Conservation (phyloP, 352 stramenopile species). For the Phytopythium vexans region DNA sequence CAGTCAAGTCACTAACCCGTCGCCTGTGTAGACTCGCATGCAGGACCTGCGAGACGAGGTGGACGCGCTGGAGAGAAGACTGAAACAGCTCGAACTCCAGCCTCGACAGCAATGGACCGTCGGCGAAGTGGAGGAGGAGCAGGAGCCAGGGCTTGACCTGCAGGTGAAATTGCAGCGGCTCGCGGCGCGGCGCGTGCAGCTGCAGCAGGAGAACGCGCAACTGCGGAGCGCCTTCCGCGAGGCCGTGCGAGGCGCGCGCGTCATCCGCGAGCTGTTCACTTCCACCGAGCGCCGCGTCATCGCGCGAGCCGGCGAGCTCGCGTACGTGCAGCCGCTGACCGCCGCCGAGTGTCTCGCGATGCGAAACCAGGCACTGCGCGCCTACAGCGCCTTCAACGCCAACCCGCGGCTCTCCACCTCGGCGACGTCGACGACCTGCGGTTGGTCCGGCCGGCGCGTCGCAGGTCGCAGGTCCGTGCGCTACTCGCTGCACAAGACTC, state of each 20-base stretch:
- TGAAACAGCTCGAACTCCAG: not conserved
- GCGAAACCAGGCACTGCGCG: not conserved
- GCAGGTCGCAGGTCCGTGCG: slow-evolving; percentile 4
- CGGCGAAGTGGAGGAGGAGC: not conserved
- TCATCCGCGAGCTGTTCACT: slow-evolving; percentile 5
- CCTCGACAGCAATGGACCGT: not conserved
- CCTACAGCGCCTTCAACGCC: slow-evolving; percentile 4
- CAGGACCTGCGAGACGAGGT: slow-evolving; percentile 3
- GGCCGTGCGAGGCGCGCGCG: not conserved
- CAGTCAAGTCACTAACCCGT: not conserved
- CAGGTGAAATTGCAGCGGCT: not conserved
- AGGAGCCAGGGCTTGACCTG: not conserved
- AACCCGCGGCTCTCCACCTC: slow-evolving; percentile 3
- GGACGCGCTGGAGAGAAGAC: not conserved
- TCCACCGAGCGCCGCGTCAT: not conserved
- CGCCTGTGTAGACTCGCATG: not conserved
- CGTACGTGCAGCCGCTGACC: slow-evolving; percentile 3
- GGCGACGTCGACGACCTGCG: slow-evolving; percentile 1
- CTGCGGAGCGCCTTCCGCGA: slow-evolving; percentile 1
- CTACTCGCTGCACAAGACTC: slow-evolving; percentile 7
- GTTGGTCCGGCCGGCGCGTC: slow-evolving; percentile 3
- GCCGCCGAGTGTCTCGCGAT: slow-evolving; percentile 2
- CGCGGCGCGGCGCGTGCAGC: not conserved
- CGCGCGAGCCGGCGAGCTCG: not conserved
- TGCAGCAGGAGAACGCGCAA: slow-evolving; percentile 2